phyloP scores from a whole-genome alignment of 129 eudicot species.

The Silybum marianum region DNA sequence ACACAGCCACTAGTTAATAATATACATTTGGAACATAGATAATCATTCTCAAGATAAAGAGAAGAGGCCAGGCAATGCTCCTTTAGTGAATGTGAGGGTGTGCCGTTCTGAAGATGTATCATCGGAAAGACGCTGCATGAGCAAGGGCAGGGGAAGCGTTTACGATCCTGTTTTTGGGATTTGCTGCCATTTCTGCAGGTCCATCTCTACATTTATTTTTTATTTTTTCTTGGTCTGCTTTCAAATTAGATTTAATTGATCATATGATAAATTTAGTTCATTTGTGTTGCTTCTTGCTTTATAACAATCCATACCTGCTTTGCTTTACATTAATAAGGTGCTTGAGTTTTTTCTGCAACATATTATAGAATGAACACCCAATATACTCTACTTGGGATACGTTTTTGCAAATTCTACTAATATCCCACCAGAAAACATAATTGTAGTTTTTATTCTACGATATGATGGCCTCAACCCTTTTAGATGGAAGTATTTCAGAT shows the following conservation, averaged over 20 bases:
- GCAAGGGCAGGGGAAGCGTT: constrained; percentile 65
- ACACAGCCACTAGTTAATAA: not conserved
- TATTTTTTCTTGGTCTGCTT: not conserved
- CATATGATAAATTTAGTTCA: not conserved
- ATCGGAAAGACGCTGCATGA: constrained; percentile 51
- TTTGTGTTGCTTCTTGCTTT: too few species aligned
- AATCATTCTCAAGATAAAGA: constrained; percentile 30
- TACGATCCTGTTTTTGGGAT: constrained; percentile 73
- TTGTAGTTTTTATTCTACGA: too few species aligned
- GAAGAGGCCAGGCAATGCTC: constrained; percentile 58
- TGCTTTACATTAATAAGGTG: too few species aligned
- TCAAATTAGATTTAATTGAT: not conserved
- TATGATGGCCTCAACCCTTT: too few species aligned
- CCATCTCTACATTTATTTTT: not conserved
- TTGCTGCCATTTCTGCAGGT: constrained; percentile 87
- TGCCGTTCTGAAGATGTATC: constrained; percentile 37
- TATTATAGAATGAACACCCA: too few species aligned
- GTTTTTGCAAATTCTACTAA: too few species aligned
- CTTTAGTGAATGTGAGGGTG: constrained; percentile 34
- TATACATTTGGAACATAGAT: constrained; percentile 21
- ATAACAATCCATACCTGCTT: too few species aligned
- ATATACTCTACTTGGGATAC: too few species aligned
- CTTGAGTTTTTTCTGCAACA: too few species aligned
- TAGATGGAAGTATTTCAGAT: too few species aligned
- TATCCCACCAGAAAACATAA: too few species aligned